These are phyloP conservation scores for Emergomyces orientalis DNA, from an alignment of 2,329 filamentous ascomycete species.

Conservation along the genomic window DNA sequence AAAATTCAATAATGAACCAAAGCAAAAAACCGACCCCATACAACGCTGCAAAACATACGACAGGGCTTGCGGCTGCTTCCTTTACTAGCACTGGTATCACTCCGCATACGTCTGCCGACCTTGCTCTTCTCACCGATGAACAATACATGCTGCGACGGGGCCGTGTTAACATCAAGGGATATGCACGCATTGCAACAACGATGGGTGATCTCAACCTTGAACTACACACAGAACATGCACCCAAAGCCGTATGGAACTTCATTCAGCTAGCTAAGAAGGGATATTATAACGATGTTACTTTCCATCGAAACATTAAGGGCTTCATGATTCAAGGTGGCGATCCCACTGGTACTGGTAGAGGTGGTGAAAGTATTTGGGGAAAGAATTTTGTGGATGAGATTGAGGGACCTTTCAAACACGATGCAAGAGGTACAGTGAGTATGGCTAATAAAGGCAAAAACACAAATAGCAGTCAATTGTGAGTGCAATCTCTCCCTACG, in stretches of 20 bases:
- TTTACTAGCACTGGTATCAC: slow-evolving; percentile 94
- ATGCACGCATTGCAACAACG: slow-evolving; percentile 80
- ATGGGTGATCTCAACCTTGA: slow-evolving; percentile 80
- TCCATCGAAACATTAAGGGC: slow-evolving; percentile 87
- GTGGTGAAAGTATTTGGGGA: slow-evolving; percentile 85
- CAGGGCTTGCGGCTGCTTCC: slow-evolving; percentile 79
- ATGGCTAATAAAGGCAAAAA: slow-evolving; percentile 99
- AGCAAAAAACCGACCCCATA: slow-evolving; percentile 45
- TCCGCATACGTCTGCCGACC: slow-evolving; percentile 77
- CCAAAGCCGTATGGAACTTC: slow-evolving; percentile 96
- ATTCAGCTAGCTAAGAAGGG: slow-evolving; percentile 77
- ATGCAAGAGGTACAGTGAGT: slow-evolving; percentile 65
- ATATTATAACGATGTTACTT: slow-evolving; percentile 74
- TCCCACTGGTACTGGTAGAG: slow-evolving; percentile 80
- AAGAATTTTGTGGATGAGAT: slow-evolving; percentile 93
- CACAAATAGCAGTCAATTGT: slow-evolving; percentile 87
- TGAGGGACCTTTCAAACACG: slow-evolving; percentile 79
- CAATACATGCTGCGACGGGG: slow-evolving; percentile 93
- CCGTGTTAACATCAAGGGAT: slow-evolving; percentile 81
- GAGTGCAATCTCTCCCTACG: slow-evolving; percentile 27
- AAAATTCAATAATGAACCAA: slow-evolving; percentile 13
- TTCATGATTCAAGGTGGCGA: slow-evolving; percentile 99
- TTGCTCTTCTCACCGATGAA: slow-evolving; percentile 81
- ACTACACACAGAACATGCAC: slow-evolving; percentile 80
- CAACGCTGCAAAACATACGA: slow-evolving; percentile 86